phyloP scores from a whole-genome alignment of 331 rosid genomes.

The Acacia pycnantha region DNA sequence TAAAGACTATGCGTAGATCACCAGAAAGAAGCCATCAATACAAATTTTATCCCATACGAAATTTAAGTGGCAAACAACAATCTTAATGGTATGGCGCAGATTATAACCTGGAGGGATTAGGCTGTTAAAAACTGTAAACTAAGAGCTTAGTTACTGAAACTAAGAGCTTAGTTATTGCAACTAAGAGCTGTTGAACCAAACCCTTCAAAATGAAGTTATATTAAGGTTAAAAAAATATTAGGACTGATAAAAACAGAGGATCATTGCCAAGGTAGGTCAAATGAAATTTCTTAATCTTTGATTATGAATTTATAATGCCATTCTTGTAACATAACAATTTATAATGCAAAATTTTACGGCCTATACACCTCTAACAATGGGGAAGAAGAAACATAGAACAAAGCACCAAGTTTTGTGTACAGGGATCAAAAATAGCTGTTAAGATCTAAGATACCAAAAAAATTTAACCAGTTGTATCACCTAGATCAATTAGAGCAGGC shows the following conservation, averaged over 20 bases:
- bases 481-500: conserved; percentile 44
- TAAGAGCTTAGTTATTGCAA: no score
- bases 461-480: conserved; percentile 24
- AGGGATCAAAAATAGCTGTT: conserved; percentile 16
- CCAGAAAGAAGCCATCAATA: no score
- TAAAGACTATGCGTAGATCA: no score
- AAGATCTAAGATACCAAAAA: conserved; percentile 18
- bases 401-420: conserved; percentile 40
- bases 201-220: background rate
- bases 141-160: no score
- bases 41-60: no score
- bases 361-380: conserved; percentile 28
- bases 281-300: conserved; percentile 10
- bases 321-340: conserved; percentile 35
- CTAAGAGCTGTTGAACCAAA: no score
- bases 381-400: conserved; percentile 14
- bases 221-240: background rate
- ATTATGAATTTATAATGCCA: conserved; percentile 20
- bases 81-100: no score
- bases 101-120: no score
- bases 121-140: no score
- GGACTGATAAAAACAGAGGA: background rate
- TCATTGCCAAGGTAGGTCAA: background rate
- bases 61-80: no score
- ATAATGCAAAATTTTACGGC: conserved; percentile 26